phyloP scores from a whole-genome alignment of 2,329 filamentous ascomycete genomes.

The Didymella segeticola region DNA sequence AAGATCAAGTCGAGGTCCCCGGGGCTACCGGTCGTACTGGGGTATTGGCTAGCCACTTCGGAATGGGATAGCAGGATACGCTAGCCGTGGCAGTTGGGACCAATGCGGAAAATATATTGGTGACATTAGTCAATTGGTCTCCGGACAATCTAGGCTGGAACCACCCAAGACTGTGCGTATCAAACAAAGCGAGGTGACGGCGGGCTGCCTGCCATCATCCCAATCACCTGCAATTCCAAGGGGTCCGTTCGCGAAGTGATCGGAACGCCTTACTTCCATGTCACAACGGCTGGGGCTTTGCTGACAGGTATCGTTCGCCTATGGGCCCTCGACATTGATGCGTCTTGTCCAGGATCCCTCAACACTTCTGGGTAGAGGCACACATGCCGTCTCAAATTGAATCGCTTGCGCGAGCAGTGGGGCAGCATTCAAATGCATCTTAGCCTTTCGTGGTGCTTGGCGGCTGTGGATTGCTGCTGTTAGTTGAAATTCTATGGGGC shows the following conservation, averaged over 20 bases:
- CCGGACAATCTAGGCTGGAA: neutral
- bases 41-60: neutral
- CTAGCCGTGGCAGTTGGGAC: constrained; percentile 1
- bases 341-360: neutral
- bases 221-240: neutral
- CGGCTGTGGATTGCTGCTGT: neutral
- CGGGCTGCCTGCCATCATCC: neutral
- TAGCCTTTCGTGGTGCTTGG: constrained; percentile 1
- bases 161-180: neutral
- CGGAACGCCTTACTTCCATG: too few species aligned
- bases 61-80: neutral
- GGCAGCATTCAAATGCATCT: neutral
- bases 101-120: neutral
- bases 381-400: neutral
- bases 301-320: neutral
- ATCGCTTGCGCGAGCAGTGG: neutral
- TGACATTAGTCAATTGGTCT: neutral
- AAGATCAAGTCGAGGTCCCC: constrained; percentile 8
- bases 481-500: constrained; percentile 8
- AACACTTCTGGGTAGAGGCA: neutral
- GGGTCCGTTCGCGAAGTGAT: neutral
- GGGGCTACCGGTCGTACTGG: neutral
- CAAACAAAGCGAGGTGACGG: constrained; percentile 3
- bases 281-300: neutral
- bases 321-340: neutral